Conservation (phyloP, 345 rosid species). For the Fremontodendron californicum region DNA sequence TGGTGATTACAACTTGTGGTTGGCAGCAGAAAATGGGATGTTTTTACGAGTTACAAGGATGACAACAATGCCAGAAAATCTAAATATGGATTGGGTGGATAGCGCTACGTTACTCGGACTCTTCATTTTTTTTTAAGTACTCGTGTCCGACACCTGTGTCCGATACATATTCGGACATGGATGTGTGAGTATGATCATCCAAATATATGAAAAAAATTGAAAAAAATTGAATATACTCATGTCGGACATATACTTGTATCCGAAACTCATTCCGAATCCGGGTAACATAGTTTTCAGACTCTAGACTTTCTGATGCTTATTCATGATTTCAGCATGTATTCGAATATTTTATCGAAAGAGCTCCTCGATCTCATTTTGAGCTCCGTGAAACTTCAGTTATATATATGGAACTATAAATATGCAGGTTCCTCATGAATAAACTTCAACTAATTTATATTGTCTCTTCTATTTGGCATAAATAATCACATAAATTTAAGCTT, state of each 20-base stretch:
- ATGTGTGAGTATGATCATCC: no score
- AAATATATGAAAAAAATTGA: no score
- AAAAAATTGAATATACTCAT: no score
- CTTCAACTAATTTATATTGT: not conserved
- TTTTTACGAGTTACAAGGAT: conserved; percentile 48
- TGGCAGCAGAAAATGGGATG: conserved; percentile 67
- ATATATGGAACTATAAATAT: conserved; percentile 56
- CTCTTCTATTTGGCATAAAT: not conserved
- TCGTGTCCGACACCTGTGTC: no score
- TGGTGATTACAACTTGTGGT: conserved; percentile 48
- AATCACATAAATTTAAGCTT: not conserved
- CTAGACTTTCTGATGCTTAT: conserved; percentile 20
- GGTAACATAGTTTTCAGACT: conserved; percentile 7
- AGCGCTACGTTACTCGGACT: no score
- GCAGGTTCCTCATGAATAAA: conserved; percentile 34
- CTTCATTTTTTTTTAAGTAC: no score
- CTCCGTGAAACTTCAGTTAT: conserved; percentile 52
- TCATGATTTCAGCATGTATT: conserved; percentile 50
- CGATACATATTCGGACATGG: no score
- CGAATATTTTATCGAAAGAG: conserved; percentile 55
- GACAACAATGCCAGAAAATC: conserved; percentile 63
- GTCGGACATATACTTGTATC: no score
- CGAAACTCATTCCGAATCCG: no score
- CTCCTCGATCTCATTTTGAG: conserved; percentile 55
- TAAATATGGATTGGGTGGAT: conserved; percentile 59